Percentiles rank a stretch among this genome's conserved stretches.
Evolutionary conservation across 2,329 filamentous ascomycete genomes (phyloP).

Genomic region (Colletotrichum somersetense): DNA sequence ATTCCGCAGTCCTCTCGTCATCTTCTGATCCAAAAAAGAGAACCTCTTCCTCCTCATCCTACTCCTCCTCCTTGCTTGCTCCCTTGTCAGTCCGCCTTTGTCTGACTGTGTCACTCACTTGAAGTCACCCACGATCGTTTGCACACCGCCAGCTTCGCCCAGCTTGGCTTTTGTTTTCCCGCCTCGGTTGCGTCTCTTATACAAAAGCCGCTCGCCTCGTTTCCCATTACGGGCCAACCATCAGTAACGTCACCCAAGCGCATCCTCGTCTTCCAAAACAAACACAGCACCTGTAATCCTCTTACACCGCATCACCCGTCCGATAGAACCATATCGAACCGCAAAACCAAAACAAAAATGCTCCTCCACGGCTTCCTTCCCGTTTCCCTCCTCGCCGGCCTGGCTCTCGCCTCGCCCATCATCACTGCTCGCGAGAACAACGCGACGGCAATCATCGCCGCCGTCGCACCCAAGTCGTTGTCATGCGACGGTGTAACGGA

Average conservation of each 20-base stretch:
- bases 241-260: conserved; percentile 7
- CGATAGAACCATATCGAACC: conserved; percentile 2
- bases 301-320: conserved; percentile 38
- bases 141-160: not conserved
- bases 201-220: conserved; percentile 16
- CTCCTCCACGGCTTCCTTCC: conserved; percentile 46
- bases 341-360: conserved; percentile 43
- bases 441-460: conserved; percentile 57
- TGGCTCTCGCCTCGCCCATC: conserved; percentile 45
- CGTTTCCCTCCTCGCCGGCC: conserved; percentile 46
- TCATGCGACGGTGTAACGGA: conserved; percentile 62
- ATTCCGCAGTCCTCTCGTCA: conserved; percentile 18
- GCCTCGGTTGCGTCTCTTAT: not conserved
- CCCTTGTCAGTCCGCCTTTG: conserved; percentile 3
- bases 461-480: conserved; percentile 69
- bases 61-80: conserved; percentile 18
- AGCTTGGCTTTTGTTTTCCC: conserved; percentile 17
- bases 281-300: conserved; percentile 34
- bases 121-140: conserved; percentile 19
- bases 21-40: conserved; percentile 30
- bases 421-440: conserved; percentile 35
- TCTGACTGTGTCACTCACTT: conserved; percentile 37
- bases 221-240: conserved; percentile 11
- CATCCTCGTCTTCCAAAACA: not conserved
- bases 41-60: conserved; percentile 11